These are phyloP conservation scores for Microbotryum intermedium DNA, from an alignment of 1,284 basidiomycete species.

Conservation along the genomic window DNA sequence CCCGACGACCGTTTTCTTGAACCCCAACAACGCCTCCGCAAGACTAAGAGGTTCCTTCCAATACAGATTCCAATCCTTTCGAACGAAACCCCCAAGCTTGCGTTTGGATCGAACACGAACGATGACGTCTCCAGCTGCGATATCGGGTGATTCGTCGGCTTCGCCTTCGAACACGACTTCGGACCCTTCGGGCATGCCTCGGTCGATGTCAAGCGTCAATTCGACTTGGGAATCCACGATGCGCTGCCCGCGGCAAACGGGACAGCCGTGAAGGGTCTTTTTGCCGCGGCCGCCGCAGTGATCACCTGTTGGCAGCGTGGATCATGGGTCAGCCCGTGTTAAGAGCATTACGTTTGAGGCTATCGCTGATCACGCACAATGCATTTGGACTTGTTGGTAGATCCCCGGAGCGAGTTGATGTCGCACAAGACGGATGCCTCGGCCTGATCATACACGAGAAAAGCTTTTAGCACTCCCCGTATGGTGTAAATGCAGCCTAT, in stretches of 20 bases:
- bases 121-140: slow-evolving; percentile 83
- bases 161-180: slow-evolving; percentile 87
- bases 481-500: too few species aligned
- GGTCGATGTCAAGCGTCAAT: slow-evolving; percentile 69
- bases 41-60: slow-evolving; percentile 82
- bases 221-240: slow-evolving; percentile 54
- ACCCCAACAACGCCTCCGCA: slow-evolving; percentile 78
- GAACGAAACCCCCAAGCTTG: slow-evolving; percentile 63
- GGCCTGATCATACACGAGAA: slow-evolving; percentile 38
- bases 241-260: slow-evolving; percentile 71
- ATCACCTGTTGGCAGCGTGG: slow-evolving; percentile 44
- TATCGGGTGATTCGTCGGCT: slow-evolving; percentile 85
- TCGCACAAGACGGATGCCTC: slow-evolving; percentile 70
- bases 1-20: slow-evolving; percentile 75
- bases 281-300: slow-evolving; percentile 75
- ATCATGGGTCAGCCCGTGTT: too few species aligned
- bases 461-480: too few species aligned
- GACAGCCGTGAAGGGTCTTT: slow-evolving; percentile 58
- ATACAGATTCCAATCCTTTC: slow-evolving; percentile 80
- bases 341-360: too few species aligned
- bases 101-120: slow-evolving; percentile 67
- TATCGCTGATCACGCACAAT: slow-evolving; percentile 13
- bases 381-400: slow-evolving; percentile 35
- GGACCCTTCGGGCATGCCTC: slow-evolving; percentile 81
- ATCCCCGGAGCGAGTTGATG: slow-evolving; percentile 60